Conservation (phyloP, 768 basidiomycete species). For the Scleroderma citrinum region DNA sequence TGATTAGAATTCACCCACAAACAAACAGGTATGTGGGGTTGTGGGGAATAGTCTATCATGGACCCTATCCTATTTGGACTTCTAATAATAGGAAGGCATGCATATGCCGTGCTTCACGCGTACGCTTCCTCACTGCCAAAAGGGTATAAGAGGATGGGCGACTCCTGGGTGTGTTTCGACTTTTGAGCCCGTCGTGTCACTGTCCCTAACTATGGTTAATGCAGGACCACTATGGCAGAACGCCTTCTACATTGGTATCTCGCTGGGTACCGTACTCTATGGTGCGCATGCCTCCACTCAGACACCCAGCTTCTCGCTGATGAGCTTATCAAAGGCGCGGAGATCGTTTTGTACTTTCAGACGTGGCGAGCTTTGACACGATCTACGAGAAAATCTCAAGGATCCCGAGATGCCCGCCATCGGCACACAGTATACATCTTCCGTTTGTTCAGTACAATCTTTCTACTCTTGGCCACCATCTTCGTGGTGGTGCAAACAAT, state of each 20-base stretch:
- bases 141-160: neutral
- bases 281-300: conserved; percentile 2
- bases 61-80: too few relatives aligned
- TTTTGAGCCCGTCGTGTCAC: too few relatives aligned
- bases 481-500: conserved; percentile 12
- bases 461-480: conserved; percentile 23
- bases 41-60: too few relatives aligned
- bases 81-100: too few relatives aligned
- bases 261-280: conserved; percentile 5
- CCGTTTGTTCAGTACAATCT: conserved; percentile 3
- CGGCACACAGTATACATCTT: neutral
- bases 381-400: neutral
- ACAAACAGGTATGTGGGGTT: neutral
- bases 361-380: conserved; percentile 1
- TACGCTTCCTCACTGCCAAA: too few relatives aligned
- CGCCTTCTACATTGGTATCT: conserved; percentile 5
- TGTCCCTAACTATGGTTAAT: neutral
- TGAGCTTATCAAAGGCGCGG: conserved; percentile 3
- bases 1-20: neutral
- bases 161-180: neutral
- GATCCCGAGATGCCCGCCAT: too few relatives aligned
- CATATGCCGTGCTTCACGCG: too few relatives aligned
- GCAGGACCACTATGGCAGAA: conserved; percentile 5
- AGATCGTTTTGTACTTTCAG: conserved; percentile 2
- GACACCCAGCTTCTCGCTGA: neutral